Conservation (phyloP, 1,284 basidiomycete species). For the Puccinia horiana region DNA sequence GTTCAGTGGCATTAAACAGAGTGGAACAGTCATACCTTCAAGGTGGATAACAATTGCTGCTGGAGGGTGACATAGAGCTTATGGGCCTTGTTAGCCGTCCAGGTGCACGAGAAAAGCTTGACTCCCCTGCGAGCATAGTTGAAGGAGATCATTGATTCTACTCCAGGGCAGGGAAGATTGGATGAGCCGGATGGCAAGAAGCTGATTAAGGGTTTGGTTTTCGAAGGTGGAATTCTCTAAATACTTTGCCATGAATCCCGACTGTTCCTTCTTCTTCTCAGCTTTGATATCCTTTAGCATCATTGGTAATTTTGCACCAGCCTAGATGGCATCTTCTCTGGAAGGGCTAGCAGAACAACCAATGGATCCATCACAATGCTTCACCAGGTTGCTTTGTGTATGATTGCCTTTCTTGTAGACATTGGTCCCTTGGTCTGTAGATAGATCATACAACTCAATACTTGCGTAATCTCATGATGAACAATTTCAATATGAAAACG, state of each 20-base stretch:
- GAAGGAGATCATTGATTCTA: conserved; percentile 7
- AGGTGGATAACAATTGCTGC: neutral
- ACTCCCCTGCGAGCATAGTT: neutral
- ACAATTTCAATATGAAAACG: neutral
- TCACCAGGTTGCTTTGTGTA: neutral
- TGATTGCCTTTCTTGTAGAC: neutral
- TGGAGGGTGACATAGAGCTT: neutral
- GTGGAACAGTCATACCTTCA: neutral
- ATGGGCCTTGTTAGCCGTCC: neutral
- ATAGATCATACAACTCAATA: neutral
- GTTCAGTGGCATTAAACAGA: neutral
- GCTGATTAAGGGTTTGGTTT: neutral
- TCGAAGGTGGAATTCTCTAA: neutral
- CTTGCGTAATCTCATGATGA: neutral
- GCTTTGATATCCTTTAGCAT: neutral
- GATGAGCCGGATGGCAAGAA: conserved; percentile 19
- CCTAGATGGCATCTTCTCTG: neutral
- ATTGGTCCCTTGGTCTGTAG: neutral
- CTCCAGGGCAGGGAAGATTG: neutral
- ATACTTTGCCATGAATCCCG: neutral
- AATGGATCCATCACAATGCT: conserved; percentile 8
- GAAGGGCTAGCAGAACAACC: neutral
- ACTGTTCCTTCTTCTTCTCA: neutral
- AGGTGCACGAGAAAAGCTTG: neutral
- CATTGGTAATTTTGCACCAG: neutral